A percentile compares a stretch with the other conserved stretches of the same genome.
Conservation (phyloP, 1,284 basidiomycete species). For the Gymnopus androsaceus region DNA sequence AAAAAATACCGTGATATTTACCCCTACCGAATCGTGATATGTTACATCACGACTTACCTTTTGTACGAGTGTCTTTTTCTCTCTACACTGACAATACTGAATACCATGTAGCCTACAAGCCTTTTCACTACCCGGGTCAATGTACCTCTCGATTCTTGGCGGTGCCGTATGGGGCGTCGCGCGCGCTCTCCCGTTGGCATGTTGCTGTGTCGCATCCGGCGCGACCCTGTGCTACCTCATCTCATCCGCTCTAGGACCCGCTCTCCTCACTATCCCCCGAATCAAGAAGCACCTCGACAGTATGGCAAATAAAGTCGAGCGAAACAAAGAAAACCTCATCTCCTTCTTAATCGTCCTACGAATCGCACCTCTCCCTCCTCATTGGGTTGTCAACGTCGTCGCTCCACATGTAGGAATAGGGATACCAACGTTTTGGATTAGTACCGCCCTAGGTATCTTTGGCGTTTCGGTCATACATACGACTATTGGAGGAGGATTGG, state of each 20-base stretch:
- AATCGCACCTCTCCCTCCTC: slow-evolving; percentile 94
- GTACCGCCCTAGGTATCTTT: slow-evolving; percentile 89
- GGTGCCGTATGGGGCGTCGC: slow-evolving; percentile 97
- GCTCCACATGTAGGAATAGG: slow-evolving; percentile 93
- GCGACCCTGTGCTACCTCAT: slow-evolving; percentile 93
- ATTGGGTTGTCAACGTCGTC: slow-evolving; percentile 94
- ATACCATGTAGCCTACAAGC: slow-evolving; percentile 76
- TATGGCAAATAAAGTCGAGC: slow-evolving; percentile 76
- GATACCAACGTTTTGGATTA: slow-evolving; percentile 85
- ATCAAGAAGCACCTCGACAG: slow-evolving; percentile 81
- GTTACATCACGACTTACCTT: slow-evolving; percentile 86
- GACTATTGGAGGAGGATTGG: slow-evolving; percentile 90
- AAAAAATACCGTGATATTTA: slow-evolving; percentile 90
- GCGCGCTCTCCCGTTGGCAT: slow-evolving; percentile 87
- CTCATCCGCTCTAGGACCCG: slow-evolving; percentile 87
- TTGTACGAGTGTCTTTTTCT: slow-evolving; percentile 61
- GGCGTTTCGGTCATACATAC: slow-evolving; percentile 94
- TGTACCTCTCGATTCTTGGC: slow-evolving; percentile 97
- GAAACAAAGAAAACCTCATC: slow-evolving; percentile 78
- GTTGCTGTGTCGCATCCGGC: slow-evolving; percentile 88
- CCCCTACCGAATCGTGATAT: slow-evolving; percentile 78
- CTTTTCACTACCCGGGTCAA: slow-evolving; percentile 94
- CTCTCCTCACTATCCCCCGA: slow-evolving; percentile 80
- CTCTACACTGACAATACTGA: neutral
- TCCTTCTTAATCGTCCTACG: slow-evolving; percentile 91